Evolutionary conservation across 2,329 filamentous ascomycete genomes (phyloP).

Genomic region (Aspergillus sp.): DNA sequence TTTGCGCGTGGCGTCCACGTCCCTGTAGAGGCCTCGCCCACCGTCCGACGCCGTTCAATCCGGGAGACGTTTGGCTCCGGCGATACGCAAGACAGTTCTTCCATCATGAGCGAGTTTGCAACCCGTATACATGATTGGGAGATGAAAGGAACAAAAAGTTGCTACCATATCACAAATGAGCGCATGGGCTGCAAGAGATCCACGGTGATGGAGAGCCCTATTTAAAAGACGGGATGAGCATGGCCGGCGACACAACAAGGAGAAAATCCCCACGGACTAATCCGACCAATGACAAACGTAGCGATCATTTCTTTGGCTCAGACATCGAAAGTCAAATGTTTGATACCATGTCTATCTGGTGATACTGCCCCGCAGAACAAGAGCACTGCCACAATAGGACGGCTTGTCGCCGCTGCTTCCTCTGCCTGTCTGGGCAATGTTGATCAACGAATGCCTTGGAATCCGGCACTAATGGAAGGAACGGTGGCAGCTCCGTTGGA

Average conservation of each 20-base stretch:
- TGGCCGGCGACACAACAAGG: too few relatives aligned
- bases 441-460: neutral
- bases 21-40: neutral
- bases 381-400: conserved; percentile 1
- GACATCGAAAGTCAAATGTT: too few relatives aligned
- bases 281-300: too few relatives aligned
- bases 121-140: conserved; percentile 6
- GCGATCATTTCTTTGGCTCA: too few relatives aligned
- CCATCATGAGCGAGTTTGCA: conserved; percentile 5
- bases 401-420: neutral
- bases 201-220: too few relatives aligned
- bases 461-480: neutral
- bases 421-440: neutral
- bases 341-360: too few relatives aligned
- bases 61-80: conserved; percentile 1
- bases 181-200: too few relatives aligned
- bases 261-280: too few relatives aligned
- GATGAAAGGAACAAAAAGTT: neutral
- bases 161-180: neutral
- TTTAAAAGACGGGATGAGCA: too few relatives aligned
- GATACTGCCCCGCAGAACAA: neutral
- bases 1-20: conserved; percentile 7
- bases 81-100: conserved; percentile 6
- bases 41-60: conserved; percentile 1
- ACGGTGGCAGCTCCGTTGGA: neutral